Conservation (phyloP, 106 monocot genomes). For the Hemerocallis citrina region DNA sequence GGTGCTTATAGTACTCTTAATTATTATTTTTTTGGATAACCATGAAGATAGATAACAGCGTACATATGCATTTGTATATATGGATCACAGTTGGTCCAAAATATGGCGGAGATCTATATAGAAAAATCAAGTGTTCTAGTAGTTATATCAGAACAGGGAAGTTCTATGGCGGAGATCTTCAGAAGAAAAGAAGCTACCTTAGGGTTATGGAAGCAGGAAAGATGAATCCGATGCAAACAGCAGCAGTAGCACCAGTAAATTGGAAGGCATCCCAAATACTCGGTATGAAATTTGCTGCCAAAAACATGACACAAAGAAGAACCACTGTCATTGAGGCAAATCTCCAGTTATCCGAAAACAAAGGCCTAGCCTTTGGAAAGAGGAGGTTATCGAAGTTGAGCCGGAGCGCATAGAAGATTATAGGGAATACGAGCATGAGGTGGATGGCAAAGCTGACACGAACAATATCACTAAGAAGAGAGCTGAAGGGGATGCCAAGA, state of each 20-base stretch:
- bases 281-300: slow-evolving; percentile 75
- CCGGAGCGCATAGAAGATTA: slow-evolving; percentile 74
- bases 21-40: too few species aligned
- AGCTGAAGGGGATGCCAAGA: slow-evolving; percentile 76
- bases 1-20: too few species aligned
- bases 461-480: slow-evolving; percentile 55
- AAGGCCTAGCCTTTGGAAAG: slow-evolving; percentile 43
- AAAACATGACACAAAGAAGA: slow-evolving; percentile 46
- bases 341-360: slow-evolving; percentile 54
- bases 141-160: neutral
- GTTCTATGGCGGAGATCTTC: neutral
- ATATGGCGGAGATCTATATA: too few species aligned
- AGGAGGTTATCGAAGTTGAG: slow-evolving; percentile 84
- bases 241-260: slow-evolving; percentile 91
- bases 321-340: slow-evolving; percentile 36
- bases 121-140: too few species aligned
- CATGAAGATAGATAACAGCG: too few species aligned
- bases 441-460: slow-evolving; percentile 78
- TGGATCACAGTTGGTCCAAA: too few species aligned
- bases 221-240: slow-evolving; percentile 86
- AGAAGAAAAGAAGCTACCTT: slow-evolving; percentile 61
- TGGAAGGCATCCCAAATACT: slow-evolving; percentile 98
- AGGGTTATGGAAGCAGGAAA: slow-evolving; percentile 82
- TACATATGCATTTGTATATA: too few species aligned
- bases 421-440: slow-evolving; percentile 95